Evolutionary conservation across 148 eudicot genomes (phyloP).

Genomic region (Fallopia convolvulus): DNA sequence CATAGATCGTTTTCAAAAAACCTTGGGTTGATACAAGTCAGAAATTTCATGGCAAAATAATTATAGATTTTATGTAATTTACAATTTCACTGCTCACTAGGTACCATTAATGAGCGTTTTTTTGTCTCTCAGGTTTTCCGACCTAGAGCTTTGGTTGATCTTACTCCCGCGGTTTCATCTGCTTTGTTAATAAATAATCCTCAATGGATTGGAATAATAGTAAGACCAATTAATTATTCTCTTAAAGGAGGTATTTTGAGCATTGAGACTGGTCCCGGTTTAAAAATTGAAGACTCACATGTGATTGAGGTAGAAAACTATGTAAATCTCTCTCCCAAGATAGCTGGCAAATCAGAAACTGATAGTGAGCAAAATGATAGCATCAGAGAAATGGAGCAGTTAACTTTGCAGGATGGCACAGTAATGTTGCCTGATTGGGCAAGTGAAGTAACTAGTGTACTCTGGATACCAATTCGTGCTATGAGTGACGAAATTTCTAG

Average conservation of each 20-base stretch:
- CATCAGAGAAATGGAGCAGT: constrained; percentile 29
- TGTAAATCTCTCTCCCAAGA: constrained; percentile 17
- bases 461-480: constrained; percentile 91
- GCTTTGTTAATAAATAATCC: constrained; percentile 86
- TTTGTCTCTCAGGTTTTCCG: constrained; percentile 46
- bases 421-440: constrained; percentile 88
- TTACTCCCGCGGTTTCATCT: constrained; percentile 88
- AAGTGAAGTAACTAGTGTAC: constrained; percentile 63
- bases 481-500: constrained; percentile 61
- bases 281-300: constrained; percentile 55
- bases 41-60: background rate
- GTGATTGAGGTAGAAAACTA: constrained; percentile 71
- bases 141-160: constrained; percentile 96
- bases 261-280: constrained; percentile 91
- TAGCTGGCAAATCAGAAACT: background rate
- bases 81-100: background rate
- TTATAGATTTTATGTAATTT: background rate
- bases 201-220: constrained; percentile 93
- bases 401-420: constrained; percentile 54
- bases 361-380: background rate
- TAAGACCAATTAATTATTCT: constrained; percentile 81
- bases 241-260: constrained; percentile 81
- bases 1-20: background rate
- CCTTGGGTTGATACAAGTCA: background rate
- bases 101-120: background rate